A percentile compares a stretch with the other conserved stretches of the same genome.
Conservation (phyloP, 305 asterid genomes). For the Euphrasia arctica region DNA sequence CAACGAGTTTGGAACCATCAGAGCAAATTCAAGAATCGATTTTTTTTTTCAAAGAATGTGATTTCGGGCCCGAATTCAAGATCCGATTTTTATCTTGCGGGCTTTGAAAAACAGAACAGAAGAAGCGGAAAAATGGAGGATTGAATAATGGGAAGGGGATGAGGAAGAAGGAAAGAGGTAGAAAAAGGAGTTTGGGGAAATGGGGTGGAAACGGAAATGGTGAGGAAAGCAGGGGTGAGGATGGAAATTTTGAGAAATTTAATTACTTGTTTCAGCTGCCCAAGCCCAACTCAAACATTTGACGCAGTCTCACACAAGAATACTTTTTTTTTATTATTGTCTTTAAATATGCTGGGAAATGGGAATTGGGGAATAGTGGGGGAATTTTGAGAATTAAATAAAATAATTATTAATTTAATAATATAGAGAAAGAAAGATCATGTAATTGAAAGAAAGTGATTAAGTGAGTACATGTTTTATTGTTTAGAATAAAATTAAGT, state of each 20-base stretch:
- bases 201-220: constrained; percentile 20
- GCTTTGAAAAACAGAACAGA: not conserved
- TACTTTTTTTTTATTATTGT: constrained; percentile 22
- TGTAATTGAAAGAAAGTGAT: too few species aligned
- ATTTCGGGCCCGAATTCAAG: constrained; percentile 14
- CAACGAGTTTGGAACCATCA: constrained; percentile 47
- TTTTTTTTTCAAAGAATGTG: not conserved
- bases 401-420: too few species aligned
- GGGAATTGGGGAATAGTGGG: too few species aligned
- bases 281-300: constrained; percentile 31
- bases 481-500: too few species aligned
- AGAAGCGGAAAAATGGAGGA: not conserved
- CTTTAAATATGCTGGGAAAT: constrained; percentile 1
- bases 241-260: constrained; percentile 12
- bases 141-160: not conserved
- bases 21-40: constrained; percentile 17
- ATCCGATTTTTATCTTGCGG: constrained; percentile 3
- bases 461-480: too few species aligned
- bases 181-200: not conserved
- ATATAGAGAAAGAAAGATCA: too few species aligned
- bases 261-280: constrained; percentile 26
- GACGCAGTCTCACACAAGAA: constrained; percentile 46
- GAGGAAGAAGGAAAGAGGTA: constrained; percentile 7
- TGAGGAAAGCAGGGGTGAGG: constrained; percentile 22
- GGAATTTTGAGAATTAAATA: too few species aligned